These are phyloP conservation scores for Cordyceps militaris DNA, from an alignment of 2,329 filamentous ascomycete species.

Conservation along the genomic window DNA sequence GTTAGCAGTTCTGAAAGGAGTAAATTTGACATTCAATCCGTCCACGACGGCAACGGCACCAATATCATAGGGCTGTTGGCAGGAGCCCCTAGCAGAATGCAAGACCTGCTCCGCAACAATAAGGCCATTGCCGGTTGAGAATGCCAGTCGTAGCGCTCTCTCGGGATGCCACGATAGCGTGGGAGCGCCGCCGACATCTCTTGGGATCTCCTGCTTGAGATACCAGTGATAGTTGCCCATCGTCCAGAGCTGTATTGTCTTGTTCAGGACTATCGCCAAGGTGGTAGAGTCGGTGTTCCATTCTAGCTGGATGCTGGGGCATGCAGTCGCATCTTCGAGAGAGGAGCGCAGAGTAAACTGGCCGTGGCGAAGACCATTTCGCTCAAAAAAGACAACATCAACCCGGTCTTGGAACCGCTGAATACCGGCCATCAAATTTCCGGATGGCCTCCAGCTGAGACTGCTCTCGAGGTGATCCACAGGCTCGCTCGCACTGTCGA, in stretches of 20 bases:
- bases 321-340: constrained; percentile 48
- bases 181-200: constrained; percentile 25
- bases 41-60: constrained; percentile 81
- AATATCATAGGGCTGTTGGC: constrained; percentile 63
- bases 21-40: constrained; percentile 71
- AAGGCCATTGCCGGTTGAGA: constrained; percentile 44
- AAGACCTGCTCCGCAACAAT: constrained; percentile 62
- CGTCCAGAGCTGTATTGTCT: constrained; percentile 87
- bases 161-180: constrained; percentile 76
- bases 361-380: constrained; percentile 94
- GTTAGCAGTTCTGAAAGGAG: constrained; percentile 75
- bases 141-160: constrained; percentile 62
- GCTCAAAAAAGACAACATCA: constrained; percentile 90
- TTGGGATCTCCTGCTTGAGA: constrained; percentile 77
- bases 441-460: constrained; percentile 84
- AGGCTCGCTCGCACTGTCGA: constrained; percentile 92
- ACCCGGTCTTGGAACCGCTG: constrained; percentile 63
- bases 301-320: constrained; percentile 56
- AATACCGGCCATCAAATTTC: constrained; percentile 83
- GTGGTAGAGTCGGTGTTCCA: constrained; percentile 95
- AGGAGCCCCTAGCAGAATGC: constrained; percentile 60
- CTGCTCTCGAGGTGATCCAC: constrained; percentile 84
- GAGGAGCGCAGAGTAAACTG: constrained; percentile 73
- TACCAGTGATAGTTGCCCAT: constrained; percentile 99
- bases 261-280: constrained; percentile 68